Conservation (phyloP, 345 rosid species). For the rapeseed (Brassica napus) region DNA sequence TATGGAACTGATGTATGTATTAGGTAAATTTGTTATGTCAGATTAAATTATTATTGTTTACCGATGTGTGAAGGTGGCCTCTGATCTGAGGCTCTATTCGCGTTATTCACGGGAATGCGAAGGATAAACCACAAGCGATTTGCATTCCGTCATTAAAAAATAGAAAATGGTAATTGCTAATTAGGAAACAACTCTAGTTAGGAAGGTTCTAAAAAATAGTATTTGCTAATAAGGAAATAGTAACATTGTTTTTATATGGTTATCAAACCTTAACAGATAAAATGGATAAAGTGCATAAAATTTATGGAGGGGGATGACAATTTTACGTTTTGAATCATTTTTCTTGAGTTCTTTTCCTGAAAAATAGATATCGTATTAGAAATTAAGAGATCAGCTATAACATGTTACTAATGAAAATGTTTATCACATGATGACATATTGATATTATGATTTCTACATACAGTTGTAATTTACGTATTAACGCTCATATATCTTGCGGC, state of each 20-base stretch:
- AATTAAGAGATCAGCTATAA: background rate
- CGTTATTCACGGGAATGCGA: conserved; percentile 7
- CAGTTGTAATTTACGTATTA: too few species aligned
- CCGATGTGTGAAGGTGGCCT: conserved; percentile 11
- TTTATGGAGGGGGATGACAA: background rate
- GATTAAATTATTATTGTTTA: conserved; percentile 8
- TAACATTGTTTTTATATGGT: background rate
- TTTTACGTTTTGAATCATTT: background rate
- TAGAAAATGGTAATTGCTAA: background rate
- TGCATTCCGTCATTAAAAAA: background rate
- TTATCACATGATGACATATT: background rate
- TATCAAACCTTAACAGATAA: background rate
- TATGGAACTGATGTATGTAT: conserved; percentile 7
- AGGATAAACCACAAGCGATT: conserved; percentile 3
- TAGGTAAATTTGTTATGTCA: conserved; percentile 26
- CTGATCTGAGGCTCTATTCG: background rate
- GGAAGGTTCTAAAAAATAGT: background rate
- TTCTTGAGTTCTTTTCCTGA: background rate
- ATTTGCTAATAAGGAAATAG: background rate
- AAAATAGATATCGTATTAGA: background rate
- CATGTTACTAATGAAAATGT: conserved; percentile 10
- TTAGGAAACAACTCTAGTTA: background rate
- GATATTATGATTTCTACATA: too few species aligned
- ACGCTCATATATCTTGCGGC: too few species aligned
- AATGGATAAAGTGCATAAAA: background rate